A percentile compares a stretch with the other conserved stretches of the same genome.
Evolutionary conservation across 306 rosid species (phyloP).

Genomic region (Quercus cerris): DNA sequence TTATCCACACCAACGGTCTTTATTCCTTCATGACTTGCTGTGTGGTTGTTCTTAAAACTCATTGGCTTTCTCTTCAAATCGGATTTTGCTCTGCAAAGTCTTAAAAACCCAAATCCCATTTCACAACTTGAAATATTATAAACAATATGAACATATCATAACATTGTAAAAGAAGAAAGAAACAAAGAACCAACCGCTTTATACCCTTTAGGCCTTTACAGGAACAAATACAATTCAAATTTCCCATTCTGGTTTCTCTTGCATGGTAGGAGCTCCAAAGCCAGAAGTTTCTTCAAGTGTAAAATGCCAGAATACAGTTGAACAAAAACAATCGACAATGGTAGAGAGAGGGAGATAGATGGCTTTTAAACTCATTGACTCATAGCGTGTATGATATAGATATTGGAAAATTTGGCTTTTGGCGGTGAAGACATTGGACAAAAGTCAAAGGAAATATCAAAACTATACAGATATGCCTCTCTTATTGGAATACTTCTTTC

Average conservation of each 20-base stretch:
- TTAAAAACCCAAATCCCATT: neutral
- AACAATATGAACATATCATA: neutral
- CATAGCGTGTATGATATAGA: neutral
- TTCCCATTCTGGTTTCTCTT: constrained; percentile 15
- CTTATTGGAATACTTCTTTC: constrained; percentile 4
- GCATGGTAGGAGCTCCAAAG: neutral
- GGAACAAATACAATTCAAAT: constrained; percentile 12
- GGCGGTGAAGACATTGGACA: constrained; percentile 25
- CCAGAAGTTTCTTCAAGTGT: neutral
- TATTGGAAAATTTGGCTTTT: constrained; percentile 16
- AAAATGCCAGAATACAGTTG: neutral
- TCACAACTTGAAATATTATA: neutral
- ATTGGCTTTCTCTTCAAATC: constrained; percentile 25
- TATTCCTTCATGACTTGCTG: constrained; percentile 51
- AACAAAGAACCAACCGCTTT: neutral
- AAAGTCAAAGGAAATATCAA: constrained; percentile 20
- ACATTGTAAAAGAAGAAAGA: neutral
- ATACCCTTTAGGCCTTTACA: constrained; percentile 36
- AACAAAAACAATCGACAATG: neutral
- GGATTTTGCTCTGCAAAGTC: constrained; percentile 24
- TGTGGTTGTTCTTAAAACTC: constrained; percentile 31
- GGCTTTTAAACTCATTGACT: constrained; percentile 24
- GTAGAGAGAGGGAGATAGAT: neutral
- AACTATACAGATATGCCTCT: neutral
- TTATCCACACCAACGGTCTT: constrained; percentile 40